Base-by-base conservation (phyloP, 306 rosid species). In the Senna tora region DNA sequence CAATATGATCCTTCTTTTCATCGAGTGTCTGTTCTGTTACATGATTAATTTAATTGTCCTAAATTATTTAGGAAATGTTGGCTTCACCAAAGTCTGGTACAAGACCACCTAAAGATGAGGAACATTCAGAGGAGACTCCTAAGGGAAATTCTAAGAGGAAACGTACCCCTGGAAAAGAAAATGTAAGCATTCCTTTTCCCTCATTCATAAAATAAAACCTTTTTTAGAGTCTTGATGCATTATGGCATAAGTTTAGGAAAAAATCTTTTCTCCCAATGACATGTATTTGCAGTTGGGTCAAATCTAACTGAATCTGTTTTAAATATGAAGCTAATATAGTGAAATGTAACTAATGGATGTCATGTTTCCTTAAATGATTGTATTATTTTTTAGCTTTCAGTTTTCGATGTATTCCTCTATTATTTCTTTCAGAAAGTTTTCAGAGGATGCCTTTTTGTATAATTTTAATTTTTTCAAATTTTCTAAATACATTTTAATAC, bases 91-190 rank as follows among this genome's bases (percentile, higher is more conserved):
- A 84, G 81, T 74, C 84, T 22, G 81, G 72, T 42, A 9, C 65
- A 15, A 90, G 85, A 83, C 69, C 83, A 69, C 65, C 81, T 14
- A 89, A 89, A 66, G 87, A 78, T 45, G 87, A 77, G 67, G 66
- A 72, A 21, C 66, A 28, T 19, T 42, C 62, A 43, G 89, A 88
- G 82, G 87, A 67, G 84, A 79, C 89, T 72, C 73, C 90, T 0
- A 91, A 81, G 87, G 54, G 80, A 69, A 80, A 61, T 72, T 77
- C 81, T 69, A 93, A 93, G 86, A 83, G 97, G 83, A 93, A 93
- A 75, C 94, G 80, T 19, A 77, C 85, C 70, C 71, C 86, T 41
- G 83, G 78, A 47, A 91, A 89, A 75, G 94, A 69, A 84, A 90
- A 84, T 50, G 97, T 90, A 69, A 20, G 63, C 4, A 38, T 21